Percentiles rank a stretch among this genome's conserved stretches.
These are phyloP conservation scores for Syzygium syzygioides DNA, from an alignment of 441 rosid genomes.

Conservation along the genomic window DNA sequence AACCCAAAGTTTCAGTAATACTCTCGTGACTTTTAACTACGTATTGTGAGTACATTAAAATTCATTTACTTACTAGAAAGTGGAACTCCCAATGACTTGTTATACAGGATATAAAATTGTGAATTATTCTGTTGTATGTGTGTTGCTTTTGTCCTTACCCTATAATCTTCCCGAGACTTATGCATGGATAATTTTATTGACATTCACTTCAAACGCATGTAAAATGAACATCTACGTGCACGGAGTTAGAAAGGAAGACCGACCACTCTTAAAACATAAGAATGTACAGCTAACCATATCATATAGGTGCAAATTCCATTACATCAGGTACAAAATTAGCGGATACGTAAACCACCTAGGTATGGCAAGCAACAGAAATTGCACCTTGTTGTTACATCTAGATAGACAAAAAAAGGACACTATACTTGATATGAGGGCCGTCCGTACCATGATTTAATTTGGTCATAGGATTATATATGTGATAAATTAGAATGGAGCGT, in stretches of 20 bases:
- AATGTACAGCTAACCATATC: neutral
- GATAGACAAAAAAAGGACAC: neutral
- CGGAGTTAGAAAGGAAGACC: neutral
- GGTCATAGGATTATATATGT: neutral
- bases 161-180: too few relatives aligned
- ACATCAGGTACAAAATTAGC: neutral
- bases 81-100: too few relatives aligned
- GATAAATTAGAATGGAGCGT: neutral
- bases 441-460: neutral
- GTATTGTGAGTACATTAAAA: too few relatives aligned
- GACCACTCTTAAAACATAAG: neutral
- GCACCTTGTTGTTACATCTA: neutral
- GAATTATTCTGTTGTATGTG: too few relatives aligned
- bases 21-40: too few relatives aligned
- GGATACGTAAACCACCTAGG: neutral
- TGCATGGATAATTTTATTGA: too few relatives aligned
- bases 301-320: neutral
- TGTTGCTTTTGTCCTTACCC: too few relatives aligned
- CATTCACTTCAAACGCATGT: too few relatives aligned
- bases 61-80: too few relatives aligned
- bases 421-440: neutral
- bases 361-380: neutral
- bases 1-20: too few relatives aligned
- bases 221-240: too few relatives aligned
- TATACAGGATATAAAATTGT: too few relatives aligned